Conservation (phyloP, 1,284 basidiomycete genomes). For the Cutaneotrichosporon sp. region DNA sequence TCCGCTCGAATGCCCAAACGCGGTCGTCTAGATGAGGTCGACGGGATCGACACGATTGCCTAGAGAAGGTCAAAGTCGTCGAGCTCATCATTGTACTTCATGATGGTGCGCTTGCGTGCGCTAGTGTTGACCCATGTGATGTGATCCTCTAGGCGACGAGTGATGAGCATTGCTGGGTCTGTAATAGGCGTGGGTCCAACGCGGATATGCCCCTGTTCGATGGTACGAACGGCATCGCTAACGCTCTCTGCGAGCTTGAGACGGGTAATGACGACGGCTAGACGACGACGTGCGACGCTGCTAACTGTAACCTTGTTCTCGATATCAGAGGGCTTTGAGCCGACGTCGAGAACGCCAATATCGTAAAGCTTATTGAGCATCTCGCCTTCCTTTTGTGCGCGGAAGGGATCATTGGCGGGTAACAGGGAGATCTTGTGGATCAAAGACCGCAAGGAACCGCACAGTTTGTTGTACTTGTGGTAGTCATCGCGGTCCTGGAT, state of each 20-base stretch:
- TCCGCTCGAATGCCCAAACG: not conserved
- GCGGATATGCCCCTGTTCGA: constrained; percentile 97
- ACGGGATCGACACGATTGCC: constrained; percentile 21
- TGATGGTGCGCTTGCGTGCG: constrained; percentile 92
- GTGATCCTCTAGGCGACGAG: constrained; percentile 98
- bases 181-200: constrained; percentile 95
- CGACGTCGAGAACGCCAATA: constrained; percentile 79
- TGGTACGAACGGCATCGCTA: constrained; percentile 89
- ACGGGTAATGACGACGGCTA: constrained; percentile 90
- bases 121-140: constrained; percentile 99
- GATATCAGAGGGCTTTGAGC: constrained; percentile 77
- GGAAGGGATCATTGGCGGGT: constrained; percentile 85
- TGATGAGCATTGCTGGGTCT: constrained; percentile 95
- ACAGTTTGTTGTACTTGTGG: constrained; percentile 97
- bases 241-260: constrained; percentile 95
- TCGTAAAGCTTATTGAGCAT: constrained; percentile 95
- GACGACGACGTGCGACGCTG: constrained; percentile 84
- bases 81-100: constrained; percentile 96
- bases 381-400: constrained; percentile 77
- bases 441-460: constrained; percentile 79
- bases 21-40: not conserved
- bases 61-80: constrained; percentile 86
- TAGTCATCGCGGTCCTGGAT: constrained; percentile 94
- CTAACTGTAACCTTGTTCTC: constrained; percentile 95
- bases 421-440: constrained; percentile 85